Conservation (phyloP, 148 eudicot species). For the Rhododendron ovatum region DNA sequence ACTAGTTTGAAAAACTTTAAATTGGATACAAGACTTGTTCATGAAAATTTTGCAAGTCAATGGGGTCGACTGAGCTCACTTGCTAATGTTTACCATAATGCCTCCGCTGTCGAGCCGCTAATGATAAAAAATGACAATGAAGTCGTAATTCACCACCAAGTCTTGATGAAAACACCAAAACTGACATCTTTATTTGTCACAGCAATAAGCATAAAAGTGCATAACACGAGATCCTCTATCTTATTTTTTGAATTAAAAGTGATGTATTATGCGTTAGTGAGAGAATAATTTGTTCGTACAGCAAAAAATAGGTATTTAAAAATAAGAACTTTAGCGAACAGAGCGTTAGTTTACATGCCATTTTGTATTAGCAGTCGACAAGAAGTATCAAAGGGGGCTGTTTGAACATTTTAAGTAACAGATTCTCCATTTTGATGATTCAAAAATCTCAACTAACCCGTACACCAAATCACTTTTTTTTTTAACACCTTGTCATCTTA, state of each 20-base stretch:
- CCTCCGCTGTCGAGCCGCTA: not conserved
- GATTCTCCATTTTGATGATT: not conserved
- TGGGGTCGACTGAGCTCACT: too few relatives aligned
- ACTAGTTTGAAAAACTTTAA: not conserved
- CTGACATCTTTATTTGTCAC: not conserved
- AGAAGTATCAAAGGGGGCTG: not conserved
- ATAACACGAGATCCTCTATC: too few relatives aligned
- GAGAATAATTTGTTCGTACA: too few relatives aligned
- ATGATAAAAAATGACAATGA: not conserved
- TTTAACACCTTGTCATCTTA: not conserved
- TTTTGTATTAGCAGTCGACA: not conserved
- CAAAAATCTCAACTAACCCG: not conserved
- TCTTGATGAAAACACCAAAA: not conserved
- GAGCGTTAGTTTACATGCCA: too few relatives aligned
- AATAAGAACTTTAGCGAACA: too few relatives aligned
- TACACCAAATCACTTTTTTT: not conserved
- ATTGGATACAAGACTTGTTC: too few relatives aligned
- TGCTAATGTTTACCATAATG: too few relatives aligned
- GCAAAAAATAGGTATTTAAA: too few relatives aligned
- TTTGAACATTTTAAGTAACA: not conserved
- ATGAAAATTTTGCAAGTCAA: too few relatives aligned
- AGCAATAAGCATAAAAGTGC: too few relatives aligned
- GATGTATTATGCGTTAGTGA: rapidly evolving
- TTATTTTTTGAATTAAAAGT: too few relatives aligned
- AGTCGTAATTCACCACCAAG: not conserved